phyloP scores from a whole-genome alignment of 106 monocot genomes.

The Dendrobium officinale region DNA sequence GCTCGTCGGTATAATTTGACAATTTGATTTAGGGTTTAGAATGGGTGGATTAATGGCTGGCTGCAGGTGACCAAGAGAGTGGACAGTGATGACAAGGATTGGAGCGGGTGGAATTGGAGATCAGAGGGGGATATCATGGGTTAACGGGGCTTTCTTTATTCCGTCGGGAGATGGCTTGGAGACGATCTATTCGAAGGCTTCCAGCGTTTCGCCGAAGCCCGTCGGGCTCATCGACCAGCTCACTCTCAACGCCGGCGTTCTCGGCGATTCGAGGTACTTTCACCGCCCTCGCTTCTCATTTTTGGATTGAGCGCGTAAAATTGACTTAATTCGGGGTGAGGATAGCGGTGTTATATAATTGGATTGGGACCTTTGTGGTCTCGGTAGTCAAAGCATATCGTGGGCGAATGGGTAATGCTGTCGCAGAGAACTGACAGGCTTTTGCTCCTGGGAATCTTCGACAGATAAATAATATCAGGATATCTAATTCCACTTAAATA shows the following conservation, averaged over 20 bases:
- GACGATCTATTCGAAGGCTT: slow-evolving; percentile 24
- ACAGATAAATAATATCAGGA: no score
- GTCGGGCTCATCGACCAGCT: slow-evolving; percentile 9
- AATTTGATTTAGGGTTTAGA: not conserved
- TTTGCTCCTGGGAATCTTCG: no score
- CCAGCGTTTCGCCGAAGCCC: slow-evolving; percentile 6
- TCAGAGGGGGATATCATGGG: slow-evolving; percentile 53
- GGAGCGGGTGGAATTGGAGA: slow-evolving; percentile 52
- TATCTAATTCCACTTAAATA: no score
- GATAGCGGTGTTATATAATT: no score
- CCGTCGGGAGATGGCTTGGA: slow-evolving; percentile 43
- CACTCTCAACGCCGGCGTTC: slow-evolving; percentile 12
- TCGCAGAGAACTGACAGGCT: no score
- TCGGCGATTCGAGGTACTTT: not conserved
- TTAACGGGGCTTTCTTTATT: slow-evolving; percentile 63
- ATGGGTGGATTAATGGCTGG: not conserved
- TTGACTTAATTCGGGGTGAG: no score
- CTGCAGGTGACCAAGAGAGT: slow-evolving; percentile 58
- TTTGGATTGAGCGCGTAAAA: no score
- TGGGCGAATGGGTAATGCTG: no score
- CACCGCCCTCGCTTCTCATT: not conserved
- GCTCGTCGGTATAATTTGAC: not conserved
- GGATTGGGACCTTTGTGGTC: no score
- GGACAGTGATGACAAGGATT: slow-evolving; percentile 31
- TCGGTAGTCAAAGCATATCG: no score